Evolutionary conservation across 192 early-diverging fungal genomes (phyloP).

Genomic region (Coemansia sp.): DNA sequence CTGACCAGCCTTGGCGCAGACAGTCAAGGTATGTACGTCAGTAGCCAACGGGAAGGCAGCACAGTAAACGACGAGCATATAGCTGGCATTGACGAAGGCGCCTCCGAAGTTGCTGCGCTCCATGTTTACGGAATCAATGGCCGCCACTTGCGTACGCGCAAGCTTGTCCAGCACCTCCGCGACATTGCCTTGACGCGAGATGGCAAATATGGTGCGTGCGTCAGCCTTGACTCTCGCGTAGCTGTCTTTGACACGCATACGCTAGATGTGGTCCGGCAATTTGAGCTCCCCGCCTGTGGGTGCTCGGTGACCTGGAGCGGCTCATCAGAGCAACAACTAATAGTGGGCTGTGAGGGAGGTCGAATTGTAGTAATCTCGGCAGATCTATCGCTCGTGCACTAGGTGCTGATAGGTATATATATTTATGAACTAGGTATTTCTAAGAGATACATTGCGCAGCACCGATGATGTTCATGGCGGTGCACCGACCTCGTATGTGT

Average conservation of each 20-base stretch:
- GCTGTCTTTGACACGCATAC: slow-evolving; percentile 39
- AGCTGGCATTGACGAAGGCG: slow-evolving; percentile 11
- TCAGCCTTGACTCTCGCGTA: slow-evolving; percentile 46
- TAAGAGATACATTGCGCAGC: no score
- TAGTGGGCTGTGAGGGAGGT: slow-evolving; percentile 48
- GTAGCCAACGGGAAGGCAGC: neutral
- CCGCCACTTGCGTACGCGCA: slow-evolving; percentile 47
- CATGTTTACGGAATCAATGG: slow-evolving; percentile 49
- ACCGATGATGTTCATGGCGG: neutral
- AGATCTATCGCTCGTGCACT: slow-evolving; percentile 15
- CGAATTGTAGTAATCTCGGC: slow-evolving; percentile 36
- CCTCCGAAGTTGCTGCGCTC: slow-evolving; percentile 31
- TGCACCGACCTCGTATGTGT: slow-evolving; percentile 61
- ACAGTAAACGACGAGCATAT: neutral
- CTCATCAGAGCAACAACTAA: slow-evolving; percentile 34
- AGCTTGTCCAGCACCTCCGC: slow-evolving; percentile 35
- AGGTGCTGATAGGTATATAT: neutral
- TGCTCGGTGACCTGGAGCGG: slow-evolving; percentile 48
- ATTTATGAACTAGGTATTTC: no score
- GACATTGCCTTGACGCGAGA: slow-evolving; percentile 48
- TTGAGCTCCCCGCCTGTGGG: slow-evolving; percentile 48
- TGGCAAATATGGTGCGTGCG: slow-evolving; percentile 38
- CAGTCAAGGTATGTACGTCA: neutral
- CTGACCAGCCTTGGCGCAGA: neutral
- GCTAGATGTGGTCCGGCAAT: slow-evolving; percentile 41